Base-by-base conservation (phyloP, 2,329 filamentous ascomycete genomes). In the Colletotrichum godetiae region DNA sequence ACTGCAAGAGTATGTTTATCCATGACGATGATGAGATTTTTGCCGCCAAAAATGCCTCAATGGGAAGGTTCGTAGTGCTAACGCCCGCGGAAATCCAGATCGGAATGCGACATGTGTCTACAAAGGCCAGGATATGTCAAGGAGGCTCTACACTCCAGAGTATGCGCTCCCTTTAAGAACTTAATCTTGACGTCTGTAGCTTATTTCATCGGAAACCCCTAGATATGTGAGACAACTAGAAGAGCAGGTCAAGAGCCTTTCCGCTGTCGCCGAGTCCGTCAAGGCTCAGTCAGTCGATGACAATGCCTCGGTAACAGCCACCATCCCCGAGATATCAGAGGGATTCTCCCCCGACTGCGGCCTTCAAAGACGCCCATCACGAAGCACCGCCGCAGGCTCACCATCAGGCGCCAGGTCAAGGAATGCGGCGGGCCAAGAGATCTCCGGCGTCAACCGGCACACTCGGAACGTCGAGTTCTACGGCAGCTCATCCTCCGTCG, bases 391-490 rank as follows among this genome's bases (percentile, higher is more conserved):
- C 0, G 49, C 22, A 10, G 68, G 64, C 15, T 72, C 68, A 12
- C 77, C 79, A 0, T 74, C 68, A 61, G 77, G 72, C 3, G 77
- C 78, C 4, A 77, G 77, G n/a, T 76, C 77, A 0, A 72, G 76
- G 1, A 81, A 80, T 10, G 77, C 77, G 72, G 24, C 80, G 75
- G 61, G 80, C 15, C 77, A 84, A 27, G 84, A 86, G 65, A 80
- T 86, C 53, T 82, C 81, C 4, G 84, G 85, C 33, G 78, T 86
- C 49, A 87, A 86, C 69, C 80, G 80, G 12, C 84, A 86, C 57
- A 88, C 85, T 0, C 82, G 82, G 33, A 83, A 82, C 66, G 82
- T 86, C 37, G 86, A 87, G 73, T 87, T 86, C 49, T 85, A 87
- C 71, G 86, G 86, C 4, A 85, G 82, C 71, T 85, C 85, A 1